These are phyloP conservation scores for Trichoderma sp. DNA, from an alignment of 2,329 filamentous ascomycete species.

Conservation along the genomic window DNA sequence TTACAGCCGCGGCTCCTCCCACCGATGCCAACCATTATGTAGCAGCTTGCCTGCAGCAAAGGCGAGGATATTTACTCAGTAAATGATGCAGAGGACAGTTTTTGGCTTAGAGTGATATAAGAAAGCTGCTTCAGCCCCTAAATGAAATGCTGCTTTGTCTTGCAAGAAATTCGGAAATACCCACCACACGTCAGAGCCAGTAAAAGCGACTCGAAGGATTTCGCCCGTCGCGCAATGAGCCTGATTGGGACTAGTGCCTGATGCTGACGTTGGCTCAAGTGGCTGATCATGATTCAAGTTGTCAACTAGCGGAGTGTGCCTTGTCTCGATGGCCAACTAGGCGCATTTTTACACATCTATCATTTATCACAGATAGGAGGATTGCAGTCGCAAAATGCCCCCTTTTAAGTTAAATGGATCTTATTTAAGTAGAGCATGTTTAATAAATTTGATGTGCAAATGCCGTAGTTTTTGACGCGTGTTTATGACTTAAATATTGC, in stretches of 20 bases:
- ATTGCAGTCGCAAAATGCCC: background rate
- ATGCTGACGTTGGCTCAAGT: background rate
- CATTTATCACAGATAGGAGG: background rate
- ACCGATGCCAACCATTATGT: constrained; percentile 2
- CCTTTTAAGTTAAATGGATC: background rate
- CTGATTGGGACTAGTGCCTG: constrained; percentile 4
- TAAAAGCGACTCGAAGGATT: background rate
- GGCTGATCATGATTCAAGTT: background rate
- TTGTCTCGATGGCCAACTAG: background rate
- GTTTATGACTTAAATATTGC: background rate
- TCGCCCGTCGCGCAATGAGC: constrained; percentile 4
- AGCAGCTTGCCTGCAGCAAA: background rate
- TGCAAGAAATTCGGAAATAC: background rate
- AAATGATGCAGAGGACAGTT: background rate
- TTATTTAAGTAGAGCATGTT: background rate
- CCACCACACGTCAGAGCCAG: background rate
- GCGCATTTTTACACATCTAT: background rate
- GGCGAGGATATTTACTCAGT: background rate
- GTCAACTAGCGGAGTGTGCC: background rate
- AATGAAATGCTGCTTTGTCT: background rate
- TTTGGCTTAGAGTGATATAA: background rate
- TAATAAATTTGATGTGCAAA: background rate
- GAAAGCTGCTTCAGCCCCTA: background rate
- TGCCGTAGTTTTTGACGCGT: background rate
- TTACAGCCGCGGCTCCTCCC: constrained; percentile 14